A percentile compares a stretch with the other conserved stretches of the same genome.
Evolutionary conservation across 768 basidiomycete species (phyloP).

Genomic region (Pleurotus cornucopiae): DNA sequence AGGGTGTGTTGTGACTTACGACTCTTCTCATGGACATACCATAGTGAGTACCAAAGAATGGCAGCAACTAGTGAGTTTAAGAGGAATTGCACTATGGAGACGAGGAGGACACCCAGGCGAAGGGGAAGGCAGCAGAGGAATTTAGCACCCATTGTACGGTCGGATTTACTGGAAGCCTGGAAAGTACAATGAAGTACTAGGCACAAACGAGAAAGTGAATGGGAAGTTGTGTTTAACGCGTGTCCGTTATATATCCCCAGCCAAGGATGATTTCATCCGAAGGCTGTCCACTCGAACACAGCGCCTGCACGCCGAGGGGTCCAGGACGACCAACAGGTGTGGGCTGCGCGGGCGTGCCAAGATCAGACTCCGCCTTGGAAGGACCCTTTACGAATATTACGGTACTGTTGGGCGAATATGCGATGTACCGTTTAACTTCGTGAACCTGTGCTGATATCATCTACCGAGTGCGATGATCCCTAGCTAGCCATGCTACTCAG

Average conservation of each 20-base stretch:
- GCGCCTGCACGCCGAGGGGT: neutral
- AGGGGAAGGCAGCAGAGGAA: constrained; percentile 41
- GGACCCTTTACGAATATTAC: too few relatives aligned
- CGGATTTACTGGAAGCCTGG: neutral
- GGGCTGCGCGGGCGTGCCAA: too few relatives aligned
- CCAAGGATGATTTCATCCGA: neutral
- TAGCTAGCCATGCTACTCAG: too few relatives aligned
- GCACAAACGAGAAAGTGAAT: too few relatives aligned
- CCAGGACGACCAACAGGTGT: too few relatives aligned
- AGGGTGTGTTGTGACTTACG: constrained; percentile 12
- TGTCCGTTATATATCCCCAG: neutral
- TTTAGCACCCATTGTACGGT: constrained; percentile 29
- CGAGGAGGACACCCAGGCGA: constrained; percentile 34
- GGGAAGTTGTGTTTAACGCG: neutral
- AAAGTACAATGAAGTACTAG: too few relatives aligned
- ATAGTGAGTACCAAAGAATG: constrained; percentile 26
- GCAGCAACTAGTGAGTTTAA: constrained; percentile 26
- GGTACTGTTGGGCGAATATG: too few relatives aligned
- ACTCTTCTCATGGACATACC: constrained; percentile 16
- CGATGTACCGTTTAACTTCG: too few relatives aligned
- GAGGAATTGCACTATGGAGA: constrained; percentile 36
- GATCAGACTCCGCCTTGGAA: too few relatives aligned
- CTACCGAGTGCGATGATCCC: too few relatives aligned
- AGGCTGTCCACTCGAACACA: neutral
- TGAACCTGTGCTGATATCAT: too few relatives aligned